Evolutionary conservation across 73 alveolate species (phyloP), one percentile per base, ranked within the genome.

Genomic region (Paramecium primaurelia): DNA sequence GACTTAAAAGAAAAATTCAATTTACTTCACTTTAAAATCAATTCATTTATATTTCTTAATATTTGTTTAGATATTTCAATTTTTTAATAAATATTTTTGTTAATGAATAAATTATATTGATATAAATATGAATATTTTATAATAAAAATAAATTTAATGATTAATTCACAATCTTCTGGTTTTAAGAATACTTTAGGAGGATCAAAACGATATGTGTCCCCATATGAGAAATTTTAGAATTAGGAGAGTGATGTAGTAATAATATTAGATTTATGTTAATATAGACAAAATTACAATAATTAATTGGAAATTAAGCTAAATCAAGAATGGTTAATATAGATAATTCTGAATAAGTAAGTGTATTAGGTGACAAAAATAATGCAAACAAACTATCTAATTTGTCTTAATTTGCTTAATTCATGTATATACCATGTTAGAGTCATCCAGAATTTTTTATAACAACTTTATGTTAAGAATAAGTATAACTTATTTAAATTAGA

Each of bases 391-490:
- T 75, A 36, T 75, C 88, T 40, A 75, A 75, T 75, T 32, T 75
- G 42, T n/a, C 69, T 18, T 36, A 75, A n/a, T 75, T 75, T 36
- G 88, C 88, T 3, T 7, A 75, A 2, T 75, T 14, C 34, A 75
- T 75, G 88, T 75, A 34, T 37, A 20, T 75, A 4, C 88, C 88
- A 0, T 75, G 88, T 40, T 45, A 2, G n/a, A 37, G 5, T 14
- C 88, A 75, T 20, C 60, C 58, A 34, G 68, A 75, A 14, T 40
- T 75, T 32, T 75, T 75, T 75, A 75, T 75, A 14, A 75, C 88
- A 37, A 14, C 42, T 40, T 34, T 75, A 22, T 75, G 88, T 40
- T 75, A 75, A 20, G 88, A 75, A 32, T 68, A 68, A 54, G 69
- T 54, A 54, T 54, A 54, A 18, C 14, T 54, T 7, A 54, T 64